A percentile compares a stretch with the other conserved stretches of the same genome.
These are phyloP conservation scores for Arthrobotrys megalospora DNA, from an alignment of 2,329 filamentous ascomycete species.

Conservation along the genomic window DNA sequence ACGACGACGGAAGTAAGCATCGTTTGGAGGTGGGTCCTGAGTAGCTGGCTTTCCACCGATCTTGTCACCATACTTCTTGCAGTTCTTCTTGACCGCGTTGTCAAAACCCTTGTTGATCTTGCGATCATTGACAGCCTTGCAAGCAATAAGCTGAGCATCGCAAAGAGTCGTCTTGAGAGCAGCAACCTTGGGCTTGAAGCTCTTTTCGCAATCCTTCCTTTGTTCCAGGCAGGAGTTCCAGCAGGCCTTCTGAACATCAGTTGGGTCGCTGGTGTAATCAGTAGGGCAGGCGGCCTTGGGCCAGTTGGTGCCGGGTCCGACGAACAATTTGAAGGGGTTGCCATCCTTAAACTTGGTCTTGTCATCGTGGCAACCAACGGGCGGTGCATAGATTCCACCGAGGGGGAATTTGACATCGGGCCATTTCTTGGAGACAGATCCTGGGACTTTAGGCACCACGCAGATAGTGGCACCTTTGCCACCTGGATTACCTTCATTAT, in stretches of 20 bases:
- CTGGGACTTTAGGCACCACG: not conserved
- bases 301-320: not conserved
- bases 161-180: not conserved
- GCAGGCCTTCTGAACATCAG: constrained; percentile 19
- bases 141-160: constrained; percentile 1
- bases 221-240: constrained; percentile 38
- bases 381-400: not conserved
- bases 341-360: not conserved
- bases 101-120: not conserved
- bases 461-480: not conserved
- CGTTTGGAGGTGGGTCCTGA: too few relatives aligned
- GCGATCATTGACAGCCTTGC: not conserved
- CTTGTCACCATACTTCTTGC: too few relatives aligned
- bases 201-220: constrained; percentile 19
- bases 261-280: not conserved
- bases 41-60: too few relatives aligned
- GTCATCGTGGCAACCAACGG: constrained; percentile 10
- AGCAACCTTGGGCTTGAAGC: not conserved
- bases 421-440: not conserved
- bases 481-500: not conserved
- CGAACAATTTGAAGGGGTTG: constrained; percentile 18
- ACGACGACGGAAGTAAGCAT: too few relatives aligned
- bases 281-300: not conserved
- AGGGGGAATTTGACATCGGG: not conserved
- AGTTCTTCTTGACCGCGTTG: too few relatives aligned